These are phyloP conservation scores for Phaeotremella skinneri DNA, from an alignment of 768 basidiomycete species.

Conservation along the genomic window DNA sequence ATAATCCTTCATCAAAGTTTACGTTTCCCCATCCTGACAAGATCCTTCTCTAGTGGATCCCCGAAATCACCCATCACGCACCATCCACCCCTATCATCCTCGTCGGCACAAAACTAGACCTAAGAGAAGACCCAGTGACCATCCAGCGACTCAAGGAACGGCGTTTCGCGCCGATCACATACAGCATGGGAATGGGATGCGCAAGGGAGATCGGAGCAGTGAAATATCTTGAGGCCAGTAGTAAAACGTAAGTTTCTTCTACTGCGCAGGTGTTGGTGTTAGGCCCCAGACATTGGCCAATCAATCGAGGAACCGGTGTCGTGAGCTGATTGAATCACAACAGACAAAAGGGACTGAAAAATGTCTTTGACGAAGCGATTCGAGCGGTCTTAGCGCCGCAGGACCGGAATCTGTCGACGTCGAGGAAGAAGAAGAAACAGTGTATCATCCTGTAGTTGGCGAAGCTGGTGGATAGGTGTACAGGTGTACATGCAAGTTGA, in stretches of 20 bases:
- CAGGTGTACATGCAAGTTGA: neutral
- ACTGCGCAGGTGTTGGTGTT: no score
- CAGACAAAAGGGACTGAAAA: slow-evolving; percentile 98
- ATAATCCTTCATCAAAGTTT: neutral
- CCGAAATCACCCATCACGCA: slow-evolving; percentile 93
- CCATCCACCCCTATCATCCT: slow-evolving; percentile 89
- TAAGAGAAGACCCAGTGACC: slow-evolving; percentile 90
- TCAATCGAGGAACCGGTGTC: no score
- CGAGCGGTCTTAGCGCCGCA: slow-evolving; percentile 67
- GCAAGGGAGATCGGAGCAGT: slow-evolving; percentile 91
- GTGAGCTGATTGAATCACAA: slow-evolving; percentile 69
- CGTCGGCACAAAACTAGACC: slow-evolving; percentile 94
- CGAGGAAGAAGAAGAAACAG: slow-evolving; percentile 51
- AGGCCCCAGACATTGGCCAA: no score
- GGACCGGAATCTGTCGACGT: slow-evolving; percentile 23
- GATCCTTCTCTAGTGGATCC: slow-evolving; percentile 34
- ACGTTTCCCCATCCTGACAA: neutral
- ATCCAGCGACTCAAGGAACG: slow-evolving; percentile 91
- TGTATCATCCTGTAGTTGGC: slow-evolving; percentile 51
- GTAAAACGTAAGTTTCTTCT: slow-evolving; percentile 41
- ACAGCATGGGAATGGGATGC: slow-evolving; percentile 77
- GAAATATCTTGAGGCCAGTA: slow-evolving; percentile 57
- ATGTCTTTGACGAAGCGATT: slow-evolving; percentile 98
- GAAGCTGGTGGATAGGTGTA: neutral
- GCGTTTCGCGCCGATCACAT: slow-evolving; percentile 94